Evolutionary conservation across 371 early-diverging fungal genomes (phyloP), one percentile per base, ranked within the genome.

Genomic region (Mortierella sp.): DNA sequence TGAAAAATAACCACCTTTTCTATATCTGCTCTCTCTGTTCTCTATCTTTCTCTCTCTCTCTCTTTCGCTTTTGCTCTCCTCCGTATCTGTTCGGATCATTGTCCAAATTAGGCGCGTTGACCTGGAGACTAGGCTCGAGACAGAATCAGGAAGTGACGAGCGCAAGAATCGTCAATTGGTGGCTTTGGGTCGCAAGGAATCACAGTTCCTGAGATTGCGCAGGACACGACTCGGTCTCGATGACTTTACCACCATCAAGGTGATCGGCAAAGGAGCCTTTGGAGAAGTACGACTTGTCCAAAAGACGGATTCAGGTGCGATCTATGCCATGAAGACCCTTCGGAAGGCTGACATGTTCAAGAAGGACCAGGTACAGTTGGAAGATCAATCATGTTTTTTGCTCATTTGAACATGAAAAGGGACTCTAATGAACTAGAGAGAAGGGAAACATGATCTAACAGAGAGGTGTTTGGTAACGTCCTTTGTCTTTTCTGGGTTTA

Each of bases 261-360:
- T 99, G n/a, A 98, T 99, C 79, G 99, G 99, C n/a, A 96, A 96
- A 62, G 99, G 99, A 47, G 99, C 99, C 3, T 99, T 99, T 86
- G 99, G 99, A 45, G 99, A 98, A 79, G 96, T 98, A 34, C 89
- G 98, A 40, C 79, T 98, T 27, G 98, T 96, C 14, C 98, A 98
- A 80, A 97, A 98, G 78, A 80, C 85, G 28, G 98, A 98, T 69
- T 96, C 94, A 2, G 98, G 98, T 34, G 97, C 96, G 80, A 95
- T 98, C 56, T 98, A 96, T 82, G 99, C 99, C 47, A 96, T 98
- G 96, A 98, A 98, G 80, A 94, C 95, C 1, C 80, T 98, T 57
- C 85, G 93, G 39, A 98, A 98, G 73, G 90, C 91, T 14, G 99
- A 97, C 64, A 98, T 98, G 99, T 86, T 98, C 55, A 96, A 96